These are phyloP conservation scores for Colletotrichum zoysiae DNA, from an alignment of 2,329 filamentous ascomycete genomes.

Conservation along the genomic window DNA sequence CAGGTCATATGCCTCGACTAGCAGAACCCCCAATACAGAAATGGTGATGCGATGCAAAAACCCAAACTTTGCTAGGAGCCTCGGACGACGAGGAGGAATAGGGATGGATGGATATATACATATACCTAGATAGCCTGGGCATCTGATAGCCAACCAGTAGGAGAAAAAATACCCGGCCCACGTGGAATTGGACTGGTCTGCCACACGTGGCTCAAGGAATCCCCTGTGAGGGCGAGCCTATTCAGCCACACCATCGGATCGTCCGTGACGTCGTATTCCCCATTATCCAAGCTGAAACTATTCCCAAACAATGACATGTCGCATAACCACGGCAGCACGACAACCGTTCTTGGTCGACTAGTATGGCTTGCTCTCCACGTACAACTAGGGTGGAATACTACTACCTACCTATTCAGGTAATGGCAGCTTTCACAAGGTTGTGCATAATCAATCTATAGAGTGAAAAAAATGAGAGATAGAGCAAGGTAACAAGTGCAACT, in stretches of 20 bases:
- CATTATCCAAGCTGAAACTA: conserved; percentile 35
- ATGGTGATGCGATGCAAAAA: not conserved
- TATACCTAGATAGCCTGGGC: not conserved
- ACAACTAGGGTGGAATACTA: not conserved
- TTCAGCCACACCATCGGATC: conserved; percentile 10
- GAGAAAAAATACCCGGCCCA: not conserved
- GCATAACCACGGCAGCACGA: conserved; percentile 30
- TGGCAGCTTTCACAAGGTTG: conserved; percentile 12
- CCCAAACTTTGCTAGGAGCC: not conserved
- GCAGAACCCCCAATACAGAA: too few species aligned
- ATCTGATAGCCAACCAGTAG: not conserved
- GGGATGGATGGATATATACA: too few species aligned
- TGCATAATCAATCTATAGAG: conserved; percentile 30
- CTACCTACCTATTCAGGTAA: not conserved
- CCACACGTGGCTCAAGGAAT: conserved; percentile 28
- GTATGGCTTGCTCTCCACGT: too few species aligned
- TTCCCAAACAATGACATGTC: conserved; percentile 37
- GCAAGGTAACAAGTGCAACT: conserved; percentile 30
- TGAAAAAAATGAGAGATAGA: not conserved
- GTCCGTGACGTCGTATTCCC: conserved; percentile 25
- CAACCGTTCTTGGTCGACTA: not conserved
- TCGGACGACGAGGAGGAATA: not conserved
- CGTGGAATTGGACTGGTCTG: too few species aligned
- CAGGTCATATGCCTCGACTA: not conserved
- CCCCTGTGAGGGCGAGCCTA: not conserved